A percentile compares a stretch with the other conserved stretches of the same genome.
These are phyloP conservation scores for Sphagnum magellanicum DNA, from an alignment of 228 moss, liverwort and hornwort genomes.

Conservation along the genomic window DNA sequence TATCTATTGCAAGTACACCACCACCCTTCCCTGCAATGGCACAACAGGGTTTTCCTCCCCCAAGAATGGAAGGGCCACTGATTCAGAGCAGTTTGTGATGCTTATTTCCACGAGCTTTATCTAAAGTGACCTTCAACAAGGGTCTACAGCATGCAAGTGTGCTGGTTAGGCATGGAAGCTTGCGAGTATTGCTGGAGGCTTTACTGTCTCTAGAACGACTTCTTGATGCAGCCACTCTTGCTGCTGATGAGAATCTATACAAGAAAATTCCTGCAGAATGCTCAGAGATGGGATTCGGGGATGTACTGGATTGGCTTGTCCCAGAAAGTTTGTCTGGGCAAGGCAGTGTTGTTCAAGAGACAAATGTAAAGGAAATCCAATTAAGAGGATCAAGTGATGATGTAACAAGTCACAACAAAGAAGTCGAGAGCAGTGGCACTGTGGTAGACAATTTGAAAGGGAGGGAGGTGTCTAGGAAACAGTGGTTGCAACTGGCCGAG, in stretches of 20 bases:
- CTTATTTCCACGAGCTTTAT: conserved; percentile 67
- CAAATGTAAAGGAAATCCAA: conserved; percentile 1
- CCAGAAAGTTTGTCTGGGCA: too few relatives aligned
- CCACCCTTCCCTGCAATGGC: conserved; percentile 63
- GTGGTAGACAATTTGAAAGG: conserved; percentile 6
- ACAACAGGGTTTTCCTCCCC: conserved; percentile 42
- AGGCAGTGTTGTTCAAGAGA: conserved; percentile 1
- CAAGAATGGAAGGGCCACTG: conserved; percentile 44
- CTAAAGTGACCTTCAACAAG: conserved; percentile 74
- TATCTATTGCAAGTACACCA: conserved; percentile 62
- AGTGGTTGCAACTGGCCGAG: conserved; percentile 54
- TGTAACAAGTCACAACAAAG: too few relatives aligned
- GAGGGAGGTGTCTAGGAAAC: conserved; percentile 20
- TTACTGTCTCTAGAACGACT: conserved; percentile 52
- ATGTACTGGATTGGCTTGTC: not conserved
- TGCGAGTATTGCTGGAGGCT: conserved; percentile 76
- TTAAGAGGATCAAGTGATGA: too few relatives aligned
- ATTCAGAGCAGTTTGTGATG: conserved; percentile 53
- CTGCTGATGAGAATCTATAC: conserved; percentile 21
- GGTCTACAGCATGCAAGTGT: conserved; percentile 81
- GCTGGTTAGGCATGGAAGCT: conserved; percentile 76
- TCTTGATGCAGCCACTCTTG: conserved; percentile 47
- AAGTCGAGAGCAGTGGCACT: too few relatives aligned
- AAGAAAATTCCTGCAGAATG: not conserved
- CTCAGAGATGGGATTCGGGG: not conserved